Base-by-base conservation (phyloP, 768 basidiomycete species). In the Suillus lakei region DNA sequence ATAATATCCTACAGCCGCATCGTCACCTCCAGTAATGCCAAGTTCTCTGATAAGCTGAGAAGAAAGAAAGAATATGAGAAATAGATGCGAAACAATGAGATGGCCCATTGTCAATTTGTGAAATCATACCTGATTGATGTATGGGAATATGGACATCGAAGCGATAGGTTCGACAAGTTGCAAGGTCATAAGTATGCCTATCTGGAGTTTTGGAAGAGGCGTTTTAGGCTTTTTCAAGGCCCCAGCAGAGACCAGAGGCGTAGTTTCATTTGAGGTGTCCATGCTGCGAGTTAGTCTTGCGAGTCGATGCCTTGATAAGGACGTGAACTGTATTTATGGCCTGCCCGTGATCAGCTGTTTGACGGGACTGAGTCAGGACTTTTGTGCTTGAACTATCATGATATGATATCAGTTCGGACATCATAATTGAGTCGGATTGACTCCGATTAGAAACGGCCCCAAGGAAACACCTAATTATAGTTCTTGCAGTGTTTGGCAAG, bases 1-100 rank as follows among this genome's bases (percentile, higher is more conserved):
- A 72, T 91, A 91, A 72, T 91, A 89, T 32, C 90, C 90, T 15
- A 91, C 86, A 26, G 67, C 72, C 5, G 63, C 51, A 16, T 68
- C 63, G 15, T 68, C 5, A 16, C 41, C 38, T 13, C 60, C 34
- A 62, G 38, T 44, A 32, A 65, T 63, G 7, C 21, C 43, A 12
- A 62, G 60, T 36, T 62, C 59, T 63, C 34, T 61, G 28, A 62
- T 32, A 13, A 64, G 59, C 59, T 62, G n/a, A 41, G 3, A 43
- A 41, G 34, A 38, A 12, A 10, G 39, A 30, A 48, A 26, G 7
- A 23, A 18, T 13, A 36, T 41, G 16, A 62, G 26, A 21, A 18
- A 21, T 28, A 18, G 9, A 54, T 43, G 44, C 4, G 10, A 23
- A 67, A 70, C 12, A 23, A 50, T 38, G 6, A n/a, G 13, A 30